Evolutionary conservation across 345 rosid genomes (phyloP).

Genomic region (Citrus australasica): DNA sequence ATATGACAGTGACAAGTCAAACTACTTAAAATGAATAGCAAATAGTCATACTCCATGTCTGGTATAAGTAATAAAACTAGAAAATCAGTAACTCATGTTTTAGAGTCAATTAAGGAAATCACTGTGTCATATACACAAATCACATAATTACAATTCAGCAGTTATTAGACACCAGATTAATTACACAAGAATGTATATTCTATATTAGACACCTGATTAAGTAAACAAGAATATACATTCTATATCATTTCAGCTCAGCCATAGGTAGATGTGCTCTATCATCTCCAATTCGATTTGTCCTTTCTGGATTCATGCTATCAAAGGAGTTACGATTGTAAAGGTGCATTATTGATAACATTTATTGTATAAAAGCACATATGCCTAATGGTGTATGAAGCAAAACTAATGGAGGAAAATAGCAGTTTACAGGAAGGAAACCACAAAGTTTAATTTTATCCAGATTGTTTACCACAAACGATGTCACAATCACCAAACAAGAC

Average conservation of each 20-base stretch:
- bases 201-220: not conserved
- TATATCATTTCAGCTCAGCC: not conserved
- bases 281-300: not conserved
- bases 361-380: not conserved
- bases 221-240: not conserved
- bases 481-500: slow-evolving; percentile 1
- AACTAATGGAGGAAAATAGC: not conserved
- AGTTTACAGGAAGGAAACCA: not conserved
- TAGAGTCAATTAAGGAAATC: not conserved
- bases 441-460: not conserved
- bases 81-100: not conserved
- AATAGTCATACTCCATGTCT: not conserved
- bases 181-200: not conserved
- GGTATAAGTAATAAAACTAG: not conserved
- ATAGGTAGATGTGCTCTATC: not conserved
- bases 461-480: not conserved
- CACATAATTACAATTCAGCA: not conserved
- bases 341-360: not conserved
- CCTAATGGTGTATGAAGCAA: not conserved
- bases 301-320: not conserved
- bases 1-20: not conserved
- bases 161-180: not conserved
- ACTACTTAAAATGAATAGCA: not conserved
- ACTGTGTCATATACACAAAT: not conserved
- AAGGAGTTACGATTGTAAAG: not conserved